Evolutionary conservation across 306 rosid genomes (phyloP).

Genomic region (Cucumis melo): DNA sequence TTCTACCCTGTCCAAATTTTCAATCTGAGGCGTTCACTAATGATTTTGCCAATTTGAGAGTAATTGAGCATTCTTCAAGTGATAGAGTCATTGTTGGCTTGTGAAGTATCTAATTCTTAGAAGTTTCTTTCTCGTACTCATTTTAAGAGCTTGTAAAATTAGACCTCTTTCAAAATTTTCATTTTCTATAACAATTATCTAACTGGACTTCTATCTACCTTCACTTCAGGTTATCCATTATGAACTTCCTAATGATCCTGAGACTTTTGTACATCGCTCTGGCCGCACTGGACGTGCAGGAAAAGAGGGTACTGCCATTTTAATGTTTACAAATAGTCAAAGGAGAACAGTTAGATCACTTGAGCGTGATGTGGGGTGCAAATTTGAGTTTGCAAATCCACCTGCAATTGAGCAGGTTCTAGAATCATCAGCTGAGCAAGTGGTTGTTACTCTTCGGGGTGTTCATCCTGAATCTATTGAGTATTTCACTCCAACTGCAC

Average conservation of each 20-base stretch:
- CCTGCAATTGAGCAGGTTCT: constrained; percentile 63
- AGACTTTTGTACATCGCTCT: constrained; percentile 97
- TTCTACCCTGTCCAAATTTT: neutral
- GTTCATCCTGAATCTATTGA: constrained; percentile 80
- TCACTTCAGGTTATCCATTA: constrained; percentile 76
- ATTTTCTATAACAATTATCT: constrained; percentile 5
- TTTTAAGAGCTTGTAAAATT: neutral
- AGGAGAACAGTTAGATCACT: constrained; percentile 91
- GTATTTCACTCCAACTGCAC: constrained; percentile 84
- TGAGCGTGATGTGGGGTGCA: constrained; percentile 94
- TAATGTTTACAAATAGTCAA: constrained; percentile 84
- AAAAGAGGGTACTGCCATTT: constrained; percentile 69
- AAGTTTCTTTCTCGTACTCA: neutral
- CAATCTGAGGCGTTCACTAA: neutral
- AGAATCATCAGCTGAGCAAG: constrained; percentile 84
- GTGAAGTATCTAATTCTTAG: neutral
- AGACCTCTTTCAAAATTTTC: neutral
- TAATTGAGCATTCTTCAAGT: neutral
- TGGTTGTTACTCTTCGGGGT: constrained; percentile 62
- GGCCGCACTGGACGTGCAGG: constrained; percentile 99
- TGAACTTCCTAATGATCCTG: constrained; percentile 99
- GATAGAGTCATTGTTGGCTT: neutral
- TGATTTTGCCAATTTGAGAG: neutral
- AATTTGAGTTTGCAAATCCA: constrained; percentile 68
- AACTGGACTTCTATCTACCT: neutral